Conservation (phyloP, 2,329 filamentous ascomycete genomes). For the Dactylellina sp. region DNA sequence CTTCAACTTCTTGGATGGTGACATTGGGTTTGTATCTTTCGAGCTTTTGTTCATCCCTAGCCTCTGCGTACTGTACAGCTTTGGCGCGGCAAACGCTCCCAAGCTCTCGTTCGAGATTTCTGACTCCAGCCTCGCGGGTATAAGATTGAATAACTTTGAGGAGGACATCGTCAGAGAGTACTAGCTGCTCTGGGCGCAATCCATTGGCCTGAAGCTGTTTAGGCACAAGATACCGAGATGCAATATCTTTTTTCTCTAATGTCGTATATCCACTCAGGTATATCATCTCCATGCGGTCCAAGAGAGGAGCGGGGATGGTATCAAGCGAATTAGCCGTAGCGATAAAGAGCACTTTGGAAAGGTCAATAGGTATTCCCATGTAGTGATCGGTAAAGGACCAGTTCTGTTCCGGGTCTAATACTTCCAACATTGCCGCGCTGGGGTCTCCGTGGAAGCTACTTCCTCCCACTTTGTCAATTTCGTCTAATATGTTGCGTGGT, state of each 20-base stretch:
- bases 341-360: conserved; percentile 97
- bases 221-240: conserved; percentile 89
- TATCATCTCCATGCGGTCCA: conserved; percentile 98
- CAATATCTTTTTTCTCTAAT: conserved; percentile 95
- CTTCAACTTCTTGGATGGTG: conserved; percentile 82
- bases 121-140: conserved; percentile 94
- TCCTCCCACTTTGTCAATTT: conserved; percentile 95
- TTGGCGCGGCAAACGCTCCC: conserved; percentile 94
- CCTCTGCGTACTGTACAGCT: conserved; percentile 93
- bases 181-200: conserved; percentile 78
- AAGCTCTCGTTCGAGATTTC: conserved; percentile 94
- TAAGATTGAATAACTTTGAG: conserved; percentile 97
- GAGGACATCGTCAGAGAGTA: conserved; percentile 83
- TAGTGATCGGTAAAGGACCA: conserved; percentile 96
- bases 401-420: conserved; percentile 97
- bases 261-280: conserved; percentile 94
- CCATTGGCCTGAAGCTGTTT: conserved; percentile 96
- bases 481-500: conserved; percentile 68
- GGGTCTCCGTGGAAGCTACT: conserved; percentile 95
- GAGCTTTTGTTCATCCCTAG: conserved; percentile 77
- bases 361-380: conserved; percentile 91
- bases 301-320: conserved; percentile 90
- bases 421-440: conserved; percentile 96
- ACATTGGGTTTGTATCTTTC: conserved; percentile 79
- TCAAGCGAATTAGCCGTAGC: conserved; percentile 95